Evolutionary conservation across 495 filamentous ascomycete genomes (phyloP).

Genomic region (Neurospora tetrasperma): DNA sequence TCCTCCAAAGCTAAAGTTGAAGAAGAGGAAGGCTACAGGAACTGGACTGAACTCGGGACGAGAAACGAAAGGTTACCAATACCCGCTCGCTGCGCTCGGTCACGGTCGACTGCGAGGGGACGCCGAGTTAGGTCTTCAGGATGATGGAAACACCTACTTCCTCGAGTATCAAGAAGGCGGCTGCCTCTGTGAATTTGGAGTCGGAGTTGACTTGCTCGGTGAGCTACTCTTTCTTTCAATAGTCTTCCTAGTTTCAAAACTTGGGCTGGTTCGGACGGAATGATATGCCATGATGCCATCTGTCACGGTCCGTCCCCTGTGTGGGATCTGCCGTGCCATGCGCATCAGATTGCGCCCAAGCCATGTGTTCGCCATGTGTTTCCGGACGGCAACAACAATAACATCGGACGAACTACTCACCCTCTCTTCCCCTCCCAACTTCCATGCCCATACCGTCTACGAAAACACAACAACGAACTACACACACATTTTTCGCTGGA

Average conservation of each 20-base stretch:
- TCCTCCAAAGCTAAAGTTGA: not conserved
- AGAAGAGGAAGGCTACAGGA: not conserved
- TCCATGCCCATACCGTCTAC: not conserved
- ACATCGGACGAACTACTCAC: not conserved
- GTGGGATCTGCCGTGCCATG: not conserved
- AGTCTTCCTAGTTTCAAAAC: not conserved
- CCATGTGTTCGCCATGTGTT: not conserved
- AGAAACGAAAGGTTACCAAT: not conserved
- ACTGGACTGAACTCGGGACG: not conserved
- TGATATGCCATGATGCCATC: not conserved
- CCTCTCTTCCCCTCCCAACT: not conserved
- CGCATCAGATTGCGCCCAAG: not conserved
- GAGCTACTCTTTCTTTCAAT: constrained; percentile 22
- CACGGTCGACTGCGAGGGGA: not conserved
- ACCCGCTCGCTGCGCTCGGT: not conserved
- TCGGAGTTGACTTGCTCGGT: constrained; percentile 90
- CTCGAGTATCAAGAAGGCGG: not conserved
- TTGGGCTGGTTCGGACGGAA: not conserved
- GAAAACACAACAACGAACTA: not conserved
- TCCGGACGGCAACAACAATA: not conserved
- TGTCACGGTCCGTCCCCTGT: not conserved
- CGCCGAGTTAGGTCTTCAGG: not conserved
- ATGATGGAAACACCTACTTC: not conserved
- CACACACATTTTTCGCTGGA: too few species aligned
- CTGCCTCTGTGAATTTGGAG: constrained; percentile 52